Evolutionary conservation across 176 grass and related monocot species (phyloP), one percentile per base, ranked within the genome.

Genomic region (bread wheat (Triticum aestivum)): DNA sequence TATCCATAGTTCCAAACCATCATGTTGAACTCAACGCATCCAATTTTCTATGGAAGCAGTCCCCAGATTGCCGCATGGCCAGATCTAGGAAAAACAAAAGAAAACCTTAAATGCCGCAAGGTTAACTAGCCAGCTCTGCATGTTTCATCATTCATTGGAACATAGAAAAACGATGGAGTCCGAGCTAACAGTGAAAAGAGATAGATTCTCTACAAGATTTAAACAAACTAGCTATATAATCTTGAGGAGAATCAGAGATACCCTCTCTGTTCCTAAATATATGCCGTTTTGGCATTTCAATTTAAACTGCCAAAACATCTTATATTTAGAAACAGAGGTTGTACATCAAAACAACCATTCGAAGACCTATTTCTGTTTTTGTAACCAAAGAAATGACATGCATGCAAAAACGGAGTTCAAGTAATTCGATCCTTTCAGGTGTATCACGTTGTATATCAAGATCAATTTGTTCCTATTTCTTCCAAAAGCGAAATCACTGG

Each of bases 11-110:
- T 76, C 79, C 79, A 90, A 83, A 90, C 58, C 89, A 89, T 89
- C 87, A 77, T 84, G 32, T 87, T 56, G 1, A 33, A 65, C 84
- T 83, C 89, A 87, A 83, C 37, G 79, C 26, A 86, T 86, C 84
- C 89, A 87, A 79, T 74, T 87, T 74, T 86, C 59, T 90, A 90
- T 7, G 62, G 79, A 79, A 79, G 84, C 74, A 90, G 74, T 61
- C 89, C 89, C 66, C 79, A 87, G 89, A 90, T 90, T 35, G 34
- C 84, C 42, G 74, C 84, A 90, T 74, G 80, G 89, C 73, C 84
- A 82, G 80, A 87, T 90, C 89, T 90, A 90, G 84, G 89, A 90
- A 90, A 90, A 87, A 90, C 74, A 90, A 83, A 78, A 87, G 73
- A 67, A 79, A 90, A 90, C 56, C 89, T 90, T 90, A 42, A 84